Percentiles rank a stretch among this genome's conserved stretches.
phyloP scores from a whole-genome alignment of 768 basidiomycete genomes.

The Leccinum pellstonianum region DNA sequence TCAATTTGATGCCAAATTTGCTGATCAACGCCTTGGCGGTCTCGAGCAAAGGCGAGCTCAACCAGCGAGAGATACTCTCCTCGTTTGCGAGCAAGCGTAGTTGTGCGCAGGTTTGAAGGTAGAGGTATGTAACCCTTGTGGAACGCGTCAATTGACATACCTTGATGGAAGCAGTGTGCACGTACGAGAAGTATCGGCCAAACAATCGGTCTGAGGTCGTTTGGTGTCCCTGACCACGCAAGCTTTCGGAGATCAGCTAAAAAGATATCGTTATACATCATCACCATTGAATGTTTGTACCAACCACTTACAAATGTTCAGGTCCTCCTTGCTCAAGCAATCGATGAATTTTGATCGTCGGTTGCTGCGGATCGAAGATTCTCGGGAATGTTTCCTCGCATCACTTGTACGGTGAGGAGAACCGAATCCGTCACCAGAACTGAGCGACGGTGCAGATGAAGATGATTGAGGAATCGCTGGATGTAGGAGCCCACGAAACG shows the following conservation, averaged over 20 bases:
- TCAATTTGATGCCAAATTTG: slow-evolving; percentile 99
- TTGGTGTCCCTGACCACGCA: slow-evolving; percentile 93
- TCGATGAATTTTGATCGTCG: slow-evolving; percentile 80
- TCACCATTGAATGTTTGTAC: not conserved
- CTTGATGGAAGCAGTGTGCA: slow-evolving; percentile 12
- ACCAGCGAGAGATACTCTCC: slow-evolving; percentile 90
- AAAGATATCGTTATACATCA: slow-evolving; percentile 6
- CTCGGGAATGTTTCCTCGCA: slow-evolving; percentile 63
- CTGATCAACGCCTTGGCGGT: slow-evolving; percentile 84
- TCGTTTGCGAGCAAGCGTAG: slow-evolving; percentile 85
- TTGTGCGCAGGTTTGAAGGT: slow-evolving; percentile 67
- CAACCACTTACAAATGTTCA: slow-evolving; percentile 69
- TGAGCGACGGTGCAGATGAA: slow-evolving; percentile 3
- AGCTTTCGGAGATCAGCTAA: slow-evolving; percentile 83
- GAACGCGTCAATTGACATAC: slow-evolving; percentile 6
- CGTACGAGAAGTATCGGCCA: slow-evolving; percentile 93
- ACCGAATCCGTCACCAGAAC: slow-evolving; percentile 9
- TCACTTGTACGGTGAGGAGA: slow-evolving; percentile 26
- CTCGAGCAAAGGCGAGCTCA: slow-evolving; percentile 84
- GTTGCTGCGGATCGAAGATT: slow-evolving; percentile 76
- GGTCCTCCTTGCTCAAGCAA: slow-evolving; percentile 71
- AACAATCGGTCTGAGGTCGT: slow-evolving; percentile 81
- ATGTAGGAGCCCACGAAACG: slow-evolving; percentile 52
- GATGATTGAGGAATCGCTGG: slow-evolving; percentile 17
- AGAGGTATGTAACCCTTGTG: slow-evolving; percentile 91